Conservation (phyloP, 371 early-diverging fungal genomes). For the Apophysomyces variabilis region DNA sequence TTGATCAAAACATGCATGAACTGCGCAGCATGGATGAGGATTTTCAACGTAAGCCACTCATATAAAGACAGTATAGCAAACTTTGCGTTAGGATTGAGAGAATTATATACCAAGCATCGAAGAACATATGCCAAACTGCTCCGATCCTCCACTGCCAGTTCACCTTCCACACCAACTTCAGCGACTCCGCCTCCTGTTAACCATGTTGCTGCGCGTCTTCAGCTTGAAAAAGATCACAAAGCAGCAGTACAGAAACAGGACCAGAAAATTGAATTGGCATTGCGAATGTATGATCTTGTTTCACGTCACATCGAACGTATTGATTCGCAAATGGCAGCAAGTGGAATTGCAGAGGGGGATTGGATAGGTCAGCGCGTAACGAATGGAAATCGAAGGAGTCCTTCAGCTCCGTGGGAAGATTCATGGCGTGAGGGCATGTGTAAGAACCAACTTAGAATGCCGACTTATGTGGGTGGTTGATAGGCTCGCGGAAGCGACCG, state of each 20-base stretch:
- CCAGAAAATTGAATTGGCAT: slow-evolving; percentile 39
- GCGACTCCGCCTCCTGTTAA: slow-evolving; percentile 9
- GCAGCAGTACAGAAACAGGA: slow-evolving; percentile 42
- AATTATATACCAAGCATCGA: slow-evolving; percentile 30
- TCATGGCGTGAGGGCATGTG: slow-evolving; percentile 11
- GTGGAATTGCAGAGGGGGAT: slow-evolving; percentile 27
- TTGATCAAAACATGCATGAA: slow-evolving; percentile 47
- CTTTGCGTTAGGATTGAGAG: slow-evolving; percentile 22
- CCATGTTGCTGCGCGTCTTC: slow-evolving; percentile 18
- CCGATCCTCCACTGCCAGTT: slow-evolving; percentile 10
- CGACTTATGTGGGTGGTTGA: slow-evolving; percentile 8
- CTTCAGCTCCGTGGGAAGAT: slow-evolving; percentile 4
- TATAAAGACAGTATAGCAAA: not conserved
- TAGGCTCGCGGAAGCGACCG: slow-evolving; percentile 18
- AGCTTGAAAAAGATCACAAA: slow-evolving; percentile 35
- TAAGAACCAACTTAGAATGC: slow-evolving; percentile 5
- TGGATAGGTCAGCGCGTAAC: slow-evolving; percentile 22
- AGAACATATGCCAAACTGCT: slow-evolving; percentile 24
- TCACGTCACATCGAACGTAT: slow-evolving; percentile 41
- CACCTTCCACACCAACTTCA: not conserved
- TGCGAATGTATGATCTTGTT: slow-evolving; percentile 42
- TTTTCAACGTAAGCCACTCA: slow-evolving; percentile 29
- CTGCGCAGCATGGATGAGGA: slow-evolving; percentile 44
- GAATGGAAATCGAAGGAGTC: not conserved
- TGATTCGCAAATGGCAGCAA: slow-evolving; percentile 37